Evolutionary conservation across 1,284 basidiomycete species (phyloP), one percentile per base, ranked within the genome.

Genomic region (Chalciporus piperatoides): DNA sequence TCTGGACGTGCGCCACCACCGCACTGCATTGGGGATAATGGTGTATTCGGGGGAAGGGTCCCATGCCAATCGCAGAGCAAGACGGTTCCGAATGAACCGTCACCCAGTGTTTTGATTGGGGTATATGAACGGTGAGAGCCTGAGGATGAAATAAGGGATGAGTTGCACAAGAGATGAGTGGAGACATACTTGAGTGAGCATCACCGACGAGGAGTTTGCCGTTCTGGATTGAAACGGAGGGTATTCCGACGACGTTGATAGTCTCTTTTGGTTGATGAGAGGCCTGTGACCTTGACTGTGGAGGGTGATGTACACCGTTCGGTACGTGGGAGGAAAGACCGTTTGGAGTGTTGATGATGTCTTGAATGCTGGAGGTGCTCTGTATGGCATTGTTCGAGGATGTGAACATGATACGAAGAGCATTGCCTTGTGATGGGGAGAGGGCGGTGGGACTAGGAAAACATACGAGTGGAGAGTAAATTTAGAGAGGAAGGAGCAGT

Each of bases 61-160:
- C 92, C 93, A 78, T 97, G 94, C 96, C 96, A 99, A 79, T 99
- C 97, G 67, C 95, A 98, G 57, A 99, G 80, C 85, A 91, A 95
- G 54, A 99, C 96, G 7, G 94, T 98, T 52, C 96, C 96, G 66
- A 99, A 97, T 6, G 93, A 96, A 49, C 94, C 94, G 69, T 97
- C 94, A 44, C 94, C 94, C 67, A 97, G 82, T 56, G 89, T 86
- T 74, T 96, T 96, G 74, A 96, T 80, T 48, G 82, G 76, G 35
- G 80, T 81, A 59, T 80, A 82, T 21, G 79, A 80, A 58, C 79
- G 77, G 49, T 73, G 76, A 21, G 81, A 82, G 58, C 70, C 81
- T 82, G 1, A 14, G 36, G 28, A 37, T 28, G 42, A 47, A 52
- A 42, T 46, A 45, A 41, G 41, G 36, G 15, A 41, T 46, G 46